These are phyloP conservation scores for Alternaria sp. DNA, from an alignment of 2,329 filamentous ascomycete genomes.

Conservation along the genomic window DNA sequence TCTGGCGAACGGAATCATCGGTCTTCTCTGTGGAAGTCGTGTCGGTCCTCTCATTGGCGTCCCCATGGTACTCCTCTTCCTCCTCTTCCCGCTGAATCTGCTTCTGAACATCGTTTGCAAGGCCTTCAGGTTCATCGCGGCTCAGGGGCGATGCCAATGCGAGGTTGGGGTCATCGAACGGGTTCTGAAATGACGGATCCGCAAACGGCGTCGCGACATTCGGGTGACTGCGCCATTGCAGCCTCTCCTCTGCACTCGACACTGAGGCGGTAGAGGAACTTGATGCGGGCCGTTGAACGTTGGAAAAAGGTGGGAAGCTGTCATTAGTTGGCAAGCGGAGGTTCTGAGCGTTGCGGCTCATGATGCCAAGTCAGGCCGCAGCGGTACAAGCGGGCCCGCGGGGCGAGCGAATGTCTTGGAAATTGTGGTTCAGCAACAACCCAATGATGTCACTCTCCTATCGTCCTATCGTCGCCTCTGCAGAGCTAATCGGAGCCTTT, in stretches of 20 bases:
- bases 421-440: conserved; percentile 1
- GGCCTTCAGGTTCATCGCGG: background rate
- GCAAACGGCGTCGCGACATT: conserved; percentile 26
- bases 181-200: conserved; percentile 20
- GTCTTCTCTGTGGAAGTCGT: conserved; percentile 6
- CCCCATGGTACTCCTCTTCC: conserved; percentile 4
- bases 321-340: conserved; percentile 14
- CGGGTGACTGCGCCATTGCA: conserved; percentile 38
- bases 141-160: conserved; percentile 4
- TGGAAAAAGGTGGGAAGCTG: conserved; percentile 12
- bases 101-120: background rate
- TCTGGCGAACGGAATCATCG: background rate
- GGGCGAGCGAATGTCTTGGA: conserved; percentile 4
- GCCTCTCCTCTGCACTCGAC: conserved; percentile 29
- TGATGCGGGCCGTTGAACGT: background rate
- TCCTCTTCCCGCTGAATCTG: conserved; percentile 8
- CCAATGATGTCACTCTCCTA: conserved; percentile 10
- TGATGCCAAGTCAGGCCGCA: conserved; percentile 15
- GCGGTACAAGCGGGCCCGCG: conserved; percentile 17
- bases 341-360: conserved; percentile 15
- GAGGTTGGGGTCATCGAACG: conserved; percentile 30
- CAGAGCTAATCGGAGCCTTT: background rate
- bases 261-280: conserved; percentile 18
- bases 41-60: background rate
- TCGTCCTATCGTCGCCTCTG: background rate